These are phyloP conservation scores for Strobilomyces dryophilus DNA, from an alignment of 768 basidiomycete genomes.

Conservation along the genomic window DNA sequence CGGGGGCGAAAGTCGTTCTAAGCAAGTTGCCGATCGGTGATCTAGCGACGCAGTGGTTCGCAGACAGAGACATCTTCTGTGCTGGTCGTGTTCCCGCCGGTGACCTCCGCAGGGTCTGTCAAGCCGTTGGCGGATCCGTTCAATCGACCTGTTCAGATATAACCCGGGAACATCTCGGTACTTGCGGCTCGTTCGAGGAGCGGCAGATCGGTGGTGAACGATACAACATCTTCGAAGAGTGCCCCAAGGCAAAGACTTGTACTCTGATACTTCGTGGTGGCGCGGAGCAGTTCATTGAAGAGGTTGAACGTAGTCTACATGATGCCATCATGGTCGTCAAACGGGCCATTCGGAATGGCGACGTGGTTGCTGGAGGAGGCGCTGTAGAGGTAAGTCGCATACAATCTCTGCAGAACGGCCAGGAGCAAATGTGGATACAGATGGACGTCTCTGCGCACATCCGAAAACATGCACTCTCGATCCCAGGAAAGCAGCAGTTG, in stretches of 20 bases:
- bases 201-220: constrained; percentile 94
- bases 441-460: constrained; percentile 98
- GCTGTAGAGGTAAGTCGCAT: constrained; percentile 75
- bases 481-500: constrained; percentile 93
- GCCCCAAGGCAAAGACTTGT: constrained; percentile 92
- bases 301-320: constrained; percentile 95
- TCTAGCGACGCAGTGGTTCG: constrained; percentile 98
- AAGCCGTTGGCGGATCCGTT: constrained; percentile 91
- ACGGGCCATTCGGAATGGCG: constrained; percentile 90
- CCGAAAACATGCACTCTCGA: constrained; percentile 84
- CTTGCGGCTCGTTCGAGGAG: constrained; percentile 92
- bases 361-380: constrained; percentile 96
- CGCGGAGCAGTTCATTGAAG: constrained; percentile 98
- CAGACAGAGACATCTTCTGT: constrained; percentile 98
- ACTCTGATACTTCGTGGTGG: constrained; percentile 93
- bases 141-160: constrained; percentile 98
- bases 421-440: constrained; percentile 38
- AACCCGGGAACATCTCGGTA: constrained; percentile 81
- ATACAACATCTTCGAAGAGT: constrained; percentile 93
- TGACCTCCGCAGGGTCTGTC: constrained; percentile 90
- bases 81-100: constrained; percentile 90
- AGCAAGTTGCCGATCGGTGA: constrained; percentile 99
- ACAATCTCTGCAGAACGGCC: neutral
- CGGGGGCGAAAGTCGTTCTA: constrained; percentile 95
- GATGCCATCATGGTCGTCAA: constrained; percentile 99